A percentile compares a stretch with the other conserved stretches of the same genome.
phyloP scores from a whole-genome alignment of 495 filamentous ascomycete genomes.

The Penicillium lividum region DNA sequence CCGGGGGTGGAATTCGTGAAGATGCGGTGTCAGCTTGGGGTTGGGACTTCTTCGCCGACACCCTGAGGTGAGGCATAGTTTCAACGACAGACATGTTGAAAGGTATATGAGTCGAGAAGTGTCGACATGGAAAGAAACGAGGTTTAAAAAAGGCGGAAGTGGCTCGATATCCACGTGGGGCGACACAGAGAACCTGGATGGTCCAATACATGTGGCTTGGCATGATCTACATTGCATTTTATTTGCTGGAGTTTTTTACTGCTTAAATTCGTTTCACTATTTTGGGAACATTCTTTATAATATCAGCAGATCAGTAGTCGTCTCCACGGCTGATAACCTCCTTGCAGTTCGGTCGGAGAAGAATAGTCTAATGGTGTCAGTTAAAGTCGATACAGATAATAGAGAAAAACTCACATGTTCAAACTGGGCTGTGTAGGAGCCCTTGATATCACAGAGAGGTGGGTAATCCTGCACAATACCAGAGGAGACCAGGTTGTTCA shows the following conservation, averaged over 20 bases:
- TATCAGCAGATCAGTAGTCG: constrained; percentile 64
- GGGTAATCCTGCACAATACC: constrained; percentile 91
- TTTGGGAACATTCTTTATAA: neutral
- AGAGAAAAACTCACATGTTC: constrained; percentile 73
- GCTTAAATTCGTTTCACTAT: neutral
- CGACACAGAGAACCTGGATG: constrained; percentile 31
- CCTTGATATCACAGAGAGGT: constrained; percentile 88
- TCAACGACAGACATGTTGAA: constrained; percentile 36
- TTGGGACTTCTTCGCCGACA: constrained; percentile 34
- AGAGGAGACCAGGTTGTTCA: constrained; percentile 82
- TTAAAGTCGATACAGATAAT: constrained; percentile 14
- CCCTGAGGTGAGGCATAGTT: constrained; percentile 42
- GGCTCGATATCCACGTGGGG: constrained; percentile 44
- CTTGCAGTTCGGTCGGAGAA: constrained; percentile 85
- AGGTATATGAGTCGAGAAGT: constrained; percentile 14
- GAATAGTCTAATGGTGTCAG: constrained; percentile 64
- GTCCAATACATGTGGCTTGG: constrained; percentile 21
- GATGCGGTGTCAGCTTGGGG: constrained; percentile 24
- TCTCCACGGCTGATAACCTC: constrained; percentile 91
- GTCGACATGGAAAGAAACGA: constrained; percentile 16
- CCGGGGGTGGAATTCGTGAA: constrained; percentile 36
- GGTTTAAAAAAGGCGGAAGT: constrained; percentile 24
- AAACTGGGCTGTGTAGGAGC: constrained; percentile 90
- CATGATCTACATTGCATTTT: constrained; percentile 13
- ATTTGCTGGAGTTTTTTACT: neutral